phyloP scores from a whole-genome alignment of 2,329 filamentous ascomycete species.

The Scleromitrula shiraiana region DNA sequence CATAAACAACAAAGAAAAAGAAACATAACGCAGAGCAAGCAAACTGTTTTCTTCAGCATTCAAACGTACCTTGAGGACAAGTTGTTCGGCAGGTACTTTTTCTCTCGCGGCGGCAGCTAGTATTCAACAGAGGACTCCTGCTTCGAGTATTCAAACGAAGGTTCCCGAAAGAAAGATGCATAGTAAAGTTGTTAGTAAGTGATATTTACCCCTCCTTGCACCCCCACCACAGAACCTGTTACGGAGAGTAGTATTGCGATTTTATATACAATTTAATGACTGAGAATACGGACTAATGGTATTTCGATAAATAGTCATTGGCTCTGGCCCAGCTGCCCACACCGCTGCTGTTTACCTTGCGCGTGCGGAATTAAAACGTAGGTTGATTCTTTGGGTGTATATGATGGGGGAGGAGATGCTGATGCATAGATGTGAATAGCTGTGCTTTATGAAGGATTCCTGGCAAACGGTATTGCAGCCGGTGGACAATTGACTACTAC shows the following conservation, averaged over 20 bases:
- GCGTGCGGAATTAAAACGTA: slow-evolving; percentile 79
- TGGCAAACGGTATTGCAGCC: slow-evolving; percentile 92
- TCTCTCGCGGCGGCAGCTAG: slow-evolving; percentile 64
- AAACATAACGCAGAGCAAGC: neutral
- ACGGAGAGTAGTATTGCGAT: neutral
- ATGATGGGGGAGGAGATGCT: slow-evolving; percentile 22
- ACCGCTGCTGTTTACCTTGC: slow-evolving; percentile 95
- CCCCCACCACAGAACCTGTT: neutral
- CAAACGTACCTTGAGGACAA: slow-evolving; percentile 67
- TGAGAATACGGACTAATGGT: slow-evolving; percentile 10
- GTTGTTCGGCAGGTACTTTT: slow-evolving; percentile 62
- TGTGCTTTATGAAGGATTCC: slow-evolving; percentile 94
- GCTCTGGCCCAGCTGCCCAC: slow-evolving; percentile 95
- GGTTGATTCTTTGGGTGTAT: slow-evolving; percentile 21
- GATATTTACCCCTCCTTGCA: neutral
- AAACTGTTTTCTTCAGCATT: slow-evolving; percentile 78
- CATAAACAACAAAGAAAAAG: neutral
- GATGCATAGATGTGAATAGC: slow-evolving; percentile 36
- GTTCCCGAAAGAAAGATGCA: slow-evolving; percentile 62
- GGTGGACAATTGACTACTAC: slow-evolving; percentile 97
- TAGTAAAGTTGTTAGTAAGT: slow-evolving; percentile 82
- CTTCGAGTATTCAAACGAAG: slow-evolving; percentile 20
- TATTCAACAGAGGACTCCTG: slow-evolving; percentile 48
- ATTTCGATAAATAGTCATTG: slow-evolving; percentile 54
- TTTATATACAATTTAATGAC: neutral